Percentiles rank a stretch among this genome's conserved stretches.
Conservation (phyloP, 768 basidiomycete species). For the Tricholomella constricta region DNA sequence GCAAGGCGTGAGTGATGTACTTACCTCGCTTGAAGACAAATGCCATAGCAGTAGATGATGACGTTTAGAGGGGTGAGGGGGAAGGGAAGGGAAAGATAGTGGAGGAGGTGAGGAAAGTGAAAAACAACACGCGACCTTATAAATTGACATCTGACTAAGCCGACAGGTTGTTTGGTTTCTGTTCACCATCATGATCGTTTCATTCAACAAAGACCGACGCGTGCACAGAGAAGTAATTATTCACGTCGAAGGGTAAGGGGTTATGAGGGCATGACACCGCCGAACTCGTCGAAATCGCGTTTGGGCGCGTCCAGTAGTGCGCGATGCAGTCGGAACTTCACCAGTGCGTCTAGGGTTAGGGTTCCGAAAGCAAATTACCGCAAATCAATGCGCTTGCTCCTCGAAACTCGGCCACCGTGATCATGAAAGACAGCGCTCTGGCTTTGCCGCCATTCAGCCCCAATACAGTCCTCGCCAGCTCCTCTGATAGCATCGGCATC, state of each 20-base stretch:
- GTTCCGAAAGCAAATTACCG: constrained; percentile 6
- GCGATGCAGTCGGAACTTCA: too few species aligned
- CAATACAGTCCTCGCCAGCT: neutral
- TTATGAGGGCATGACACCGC: neutral
- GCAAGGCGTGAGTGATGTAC: constrained; percentile 8
- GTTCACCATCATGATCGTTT: constrained; percentile 10
- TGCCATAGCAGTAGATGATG: constrained; percentile 27
- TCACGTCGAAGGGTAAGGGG: neutral
- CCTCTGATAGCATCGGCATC: neutral
- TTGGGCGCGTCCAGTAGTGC: neutral
- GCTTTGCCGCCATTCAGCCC: neutral
- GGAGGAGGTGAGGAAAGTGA: constrained; percentile 22
- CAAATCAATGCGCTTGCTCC: too few species aligned
- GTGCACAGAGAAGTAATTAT: neutral
- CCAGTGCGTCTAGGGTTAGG: neutral
- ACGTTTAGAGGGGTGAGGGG: neutral
- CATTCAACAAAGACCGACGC: constrained; percentile 10
- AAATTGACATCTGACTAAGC: constrained; percentile 33
- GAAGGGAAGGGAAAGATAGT: constrained; percentile 19
- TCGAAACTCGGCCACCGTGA: neutral
- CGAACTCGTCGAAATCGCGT: neutral
- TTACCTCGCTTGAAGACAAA: constrained; percentile 45
- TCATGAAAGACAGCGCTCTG: constrained; percentile 1
- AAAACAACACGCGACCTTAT: constrained; percentile 33
- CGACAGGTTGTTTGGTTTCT: constrained; percentile 11